A percentile compares a stretch with the other conserved stretches of the same genome.
These are phyloP conservation scores for Skeletonema costatum DNA, from an alignment of 108 stramenopile genomes.

Conservation along the genomic window DNA sequence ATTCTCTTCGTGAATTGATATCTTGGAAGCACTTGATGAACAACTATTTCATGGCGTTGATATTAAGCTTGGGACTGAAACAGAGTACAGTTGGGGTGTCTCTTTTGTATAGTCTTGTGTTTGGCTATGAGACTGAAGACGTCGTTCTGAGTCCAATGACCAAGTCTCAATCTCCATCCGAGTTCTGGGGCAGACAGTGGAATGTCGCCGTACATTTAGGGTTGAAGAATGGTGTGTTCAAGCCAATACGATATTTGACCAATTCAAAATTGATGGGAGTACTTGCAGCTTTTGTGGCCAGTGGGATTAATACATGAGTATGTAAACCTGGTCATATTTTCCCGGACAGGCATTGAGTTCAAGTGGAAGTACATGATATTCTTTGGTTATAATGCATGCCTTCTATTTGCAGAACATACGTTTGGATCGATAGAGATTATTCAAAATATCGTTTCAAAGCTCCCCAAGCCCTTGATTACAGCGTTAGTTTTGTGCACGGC, in stretches of 20 bases:
- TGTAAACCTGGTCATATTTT: constrained; percentile 36
- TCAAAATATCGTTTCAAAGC: constrained; percentile 23
- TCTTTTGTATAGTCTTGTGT: constrained; percentile 4
- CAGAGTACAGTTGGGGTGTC: constrained; percentile 9
- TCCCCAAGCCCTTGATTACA: constrained; percentile 45
- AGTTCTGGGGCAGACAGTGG: constrained; percentile 83
- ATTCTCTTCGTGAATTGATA: constrained; percentile 12
- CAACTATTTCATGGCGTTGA: constrained; percentile 23
- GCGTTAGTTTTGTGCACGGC: constrained; percentile 46
- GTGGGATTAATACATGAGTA: constrained; percentile 64
- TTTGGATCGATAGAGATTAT: constrained; percentile 21
- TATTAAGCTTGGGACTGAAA: constrained; percentile 27
- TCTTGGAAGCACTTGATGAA: constrained; percentile 17
- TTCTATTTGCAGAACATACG: constrained; percentile 44
- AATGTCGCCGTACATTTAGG: constrained; percentile 64
- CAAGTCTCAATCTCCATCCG: constrained; percentile 46
- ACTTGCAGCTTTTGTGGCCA: constrained; percentile 44
- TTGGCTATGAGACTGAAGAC: constrained; percentile 18
- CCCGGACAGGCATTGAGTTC: constrained; percentile 1
- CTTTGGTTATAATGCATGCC: constrained; percentile 59
- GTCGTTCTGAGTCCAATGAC: constrained; percentile 47
- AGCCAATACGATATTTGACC: constrained; percentile 49
- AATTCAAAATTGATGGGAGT: constrained; percentile 25
- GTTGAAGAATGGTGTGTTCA: constrained; percentile 73
- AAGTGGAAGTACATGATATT: constrained; percentile 51